Conservation (phyloP, 78 protist genomes). For the Dictyostelium discoideum region dicty_2.7 NC_007089.4:3233001-3233500, state of each 20-base stretch:
- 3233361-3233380: not conserved
- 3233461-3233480: not conserved
- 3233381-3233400: not conserved
- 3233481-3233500: not conserved
- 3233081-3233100: slow-evolving; percentile 87
- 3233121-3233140: slow-evolving; percentile 91
- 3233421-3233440: not conserved
- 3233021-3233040: slow-evolving; percentile 99
- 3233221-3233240: slow-evolving; percentile 39
- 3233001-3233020: slow-evolving; percentile 98
- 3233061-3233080: slow-evolving; percentile 80
- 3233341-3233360: not conserved
- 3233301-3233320: slow-evolving; percentile 70
- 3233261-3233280: slow-evolving; percentile 95
- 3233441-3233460: not conserved
- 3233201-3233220: not conserved
- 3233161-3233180: slow-evolving; percentile 92
- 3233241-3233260: slow-evolving; percentile 68
- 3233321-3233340: slow-evolving; percentile 15
- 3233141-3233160: slow-evolving; percentile 96
- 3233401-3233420: not conserved
- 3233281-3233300: slow-evolving; percentile 86
- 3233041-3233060: slow-evolving; percentile 93
- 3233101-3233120: slow-evolving; percentile 71
- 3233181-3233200: slow-evolving; percentile 86